phyloP scores from a whole-genome alignment of 225 moss, liverwort and hornwort species.

The Asterella californica region DNA sequence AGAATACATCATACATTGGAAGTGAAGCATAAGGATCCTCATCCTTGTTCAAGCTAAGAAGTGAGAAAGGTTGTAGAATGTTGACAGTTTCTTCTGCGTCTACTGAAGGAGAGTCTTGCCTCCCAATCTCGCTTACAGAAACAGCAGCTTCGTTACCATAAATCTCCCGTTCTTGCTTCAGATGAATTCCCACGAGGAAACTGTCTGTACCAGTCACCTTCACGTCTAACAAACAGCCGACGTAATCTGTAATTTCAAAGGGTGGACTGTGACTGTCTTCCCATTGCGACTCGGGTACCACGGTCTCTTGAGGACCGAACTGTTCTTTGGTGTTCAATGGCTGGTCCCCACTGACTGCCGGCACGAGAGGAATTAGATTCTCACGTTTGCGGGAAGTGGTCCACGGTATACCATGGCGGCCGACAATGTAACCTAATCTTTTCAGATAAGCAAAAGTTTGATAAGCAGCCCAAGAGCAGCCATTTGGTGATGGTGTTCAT shows the following conservation, averaged over 20 bases:
- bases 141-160: not conserved
- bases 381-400: conserved; percentile 35
- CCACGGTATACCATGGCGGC: conserved; percentile 56
- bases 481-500: no score
- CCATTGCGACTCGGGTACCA: no score
- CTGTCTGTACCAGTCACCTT: no score
- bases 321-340: not conserved
- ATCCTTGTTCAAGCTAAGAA: conserved; percentile 5
- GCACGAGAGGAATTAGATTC: conserved; percentile 16
- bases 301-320: not conserved
- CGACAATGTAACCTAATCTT: conserved; percentile 72
- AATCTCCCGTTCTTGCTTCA: not conserved
- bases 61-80: not conserved
- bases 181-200: no score
- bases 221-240: no score
- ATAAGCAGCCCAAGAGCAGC: conserved; percentile 79
- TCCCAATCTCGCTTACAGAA: not conserved
- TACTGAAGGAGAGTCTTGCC: not conserved
- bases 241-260: not conserved
- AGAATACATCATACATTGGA: conserved; percentile 57
- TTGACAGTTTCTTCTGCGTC: conserved; percentile 25
- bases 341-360: not conserved
- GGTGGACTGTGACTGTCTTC: no score
- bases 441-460: conserved; percentile 70
- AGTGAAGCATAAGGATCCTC: not conserved